Evolutionary conservation across 441 rosid genomes (phyloP).

Genomic region (Pelargonium myrrhifolium): DNA sequence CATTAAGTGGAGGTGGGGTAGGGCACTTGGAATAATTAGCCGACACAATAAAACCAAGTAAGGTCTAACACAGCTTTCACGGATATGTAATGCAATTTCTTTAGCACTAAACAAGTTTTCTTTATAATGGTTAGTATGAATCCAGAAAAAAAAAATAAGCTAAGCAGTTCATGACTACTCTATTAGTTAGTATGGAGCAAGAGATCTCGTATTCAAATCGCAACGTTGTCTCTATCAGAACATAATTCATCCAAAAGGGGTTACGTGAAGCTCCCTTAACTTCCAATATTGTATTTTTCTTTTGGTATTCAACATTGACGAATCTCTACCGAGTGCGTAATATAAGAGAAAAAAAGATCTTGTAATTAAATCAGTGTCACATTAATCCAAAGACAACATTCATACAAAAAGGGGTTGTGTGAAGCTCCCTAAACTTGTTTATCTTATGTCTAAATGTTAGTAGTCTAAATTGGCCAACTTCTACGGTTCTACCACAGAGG

Average conservation of each 20-base stretch:
- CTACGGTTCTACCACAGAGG: conserved; percentile 12
- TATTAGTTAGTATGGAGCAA: neutral
- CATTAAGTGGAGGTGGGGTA: conserved; percentile 19
- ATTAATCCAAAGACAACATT: neutral
- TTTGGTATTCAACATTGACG: neutral
- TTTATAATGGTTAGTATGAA: conserved; percentile 6
- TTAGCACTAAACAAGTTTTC: conserved; percentile 8
- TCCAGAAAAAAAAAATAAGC: neutral
- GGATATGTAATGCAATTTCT: neutral
- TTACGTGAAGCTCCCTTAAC: neutral
- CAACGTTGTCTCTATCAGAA: neutral
- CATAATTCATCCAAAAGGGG: conserved; percentile 1
- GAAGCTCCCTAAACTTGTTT: conserved; percentile 1
- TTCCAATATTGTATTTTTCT: neutral
- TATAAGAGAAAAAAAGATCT: no score
- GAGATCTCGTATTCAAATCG: neutral
- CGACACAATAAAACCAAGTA: conserved; percentile 17
- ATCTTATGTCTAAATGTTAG: neutral
- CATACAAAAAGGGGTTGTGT: neutral
- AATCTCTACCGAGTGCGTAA: neutral
- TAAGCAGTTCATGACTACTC: neutral
- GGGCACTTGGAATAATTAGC: conserved; percentile 11
- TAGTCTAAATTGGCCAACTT: neutral
- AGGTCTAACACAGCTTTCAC: neutral
- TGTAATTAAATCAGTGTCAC: neutral